Evolutionary conservation across 1,284 basidiomycete species (phyloP).

Genomic region (Malassezia slooffiae): DNA sequence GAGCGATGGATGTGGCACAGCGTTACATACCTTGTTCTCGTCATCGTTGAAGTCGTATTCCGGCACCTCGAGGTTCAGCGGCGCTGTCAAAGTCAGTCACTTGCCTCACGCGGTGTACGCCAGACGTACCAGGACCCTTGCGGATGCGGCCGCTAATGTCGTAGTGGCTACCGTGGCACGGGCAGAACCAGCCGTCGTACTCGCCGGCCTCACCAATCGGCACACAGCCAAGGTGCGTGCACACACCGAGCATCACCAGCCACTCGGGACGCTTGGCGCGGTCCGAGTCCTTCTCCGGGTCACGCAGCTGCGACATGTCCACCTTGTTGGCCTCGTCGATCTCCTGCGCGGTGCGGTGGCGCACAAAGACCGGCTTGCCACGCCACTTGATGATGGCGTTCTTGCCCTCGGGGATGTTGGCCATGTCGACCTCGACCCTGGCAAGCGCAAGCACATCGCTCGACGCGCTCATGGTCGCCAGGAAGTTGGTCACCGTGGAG

Average conservation of each 20-base stretch:
- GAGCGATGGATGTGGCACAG: neutral
- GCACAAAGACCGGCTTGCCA: conserved; percentile 98
- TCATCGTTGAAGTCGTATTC: conserved; percentile 47
- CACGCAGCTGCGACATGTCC: conserved; percentile 77
- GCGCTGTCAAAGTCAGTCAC: conserved; percentile 48
- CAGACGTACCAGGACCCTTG: conserved; percentile 57
- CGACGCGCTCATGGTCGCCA: conserved; percentile 90
- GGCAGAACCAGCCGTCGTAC: conserved; percentile 59
- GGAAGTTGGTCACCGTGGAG: conserved; percentile 83
- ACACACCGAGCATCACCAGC: conserved; percentile 58
- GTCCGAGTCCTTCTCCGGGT: conserved; percentile 80
- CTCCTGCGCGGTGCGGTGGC: conserved; percentile 84
- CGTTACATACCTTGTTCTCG: conserved; percentile 53
- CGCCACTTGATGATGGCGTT: conserved; percentile 59
- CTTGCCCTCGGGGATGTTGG: conserved; percentile 89
- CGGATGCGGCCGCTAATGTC: conserved; percentile 91
- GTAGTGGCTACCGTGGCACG: conserved; percentile 94
- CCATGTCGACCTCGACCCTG: conserved; percentile 91
- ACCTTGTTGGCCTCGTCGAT: conserved; percentile 80
- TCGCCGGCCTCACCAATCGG: conserved; percentile 93
- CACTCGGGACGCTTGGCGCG: conserved; percentile 92
- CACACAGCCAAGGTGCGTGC: conserved; percentile 98
- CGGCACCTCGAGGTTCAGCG: conserved; percentile 73
- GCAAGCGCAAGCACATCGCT: conserved; percentile 95
- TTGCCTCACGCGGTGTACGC: neutral